Evolutionary conservation across 345 rosid genomes (phyloP).

Genomic region (Gossypium anomalum): DNA sequence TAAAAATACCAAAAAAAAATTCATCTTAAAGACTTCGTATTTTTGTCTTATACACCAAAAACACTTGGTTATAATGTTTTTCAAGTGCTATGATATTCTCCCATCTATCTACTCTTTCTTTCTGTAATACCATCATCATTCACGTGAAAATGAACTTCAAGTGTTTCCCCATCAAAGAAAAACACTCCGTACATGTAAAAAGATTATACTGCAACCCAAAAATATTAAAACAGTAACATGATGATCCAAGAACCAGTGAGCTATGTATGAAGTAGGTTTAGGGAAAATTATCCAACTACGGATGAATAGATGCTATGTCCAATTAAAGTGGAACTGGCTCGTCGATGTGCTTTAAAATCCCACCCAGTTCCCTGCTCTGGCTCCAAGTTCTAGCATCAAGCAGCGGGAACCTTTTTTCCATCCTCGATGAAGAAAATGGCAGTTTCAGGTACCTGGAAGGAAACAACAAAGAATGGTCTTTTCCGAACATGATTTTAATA

Average conservation of each 20-base stretch:
- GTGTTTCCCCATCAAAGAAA: not conserved
- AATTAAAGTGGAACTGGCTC: not conserved
- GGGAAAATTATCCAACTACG: not conserved
- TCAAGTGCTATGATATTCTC: not conserved
- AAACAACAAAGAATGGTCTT: not conserved
- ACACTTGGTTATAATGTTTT: not conserved
- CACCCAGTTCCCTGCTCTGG: not conserved
- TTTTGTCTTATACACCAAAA: not conserved
- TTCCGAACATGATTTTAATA: not conserved
- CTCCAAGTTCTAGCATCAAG: not conserved
- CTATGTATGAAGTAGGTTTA: not conserved
- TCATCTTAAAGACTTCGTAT: not conserved
- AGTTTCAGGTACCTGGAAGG: conserved; percentile 31
- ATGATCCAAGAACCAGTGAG: not conserved
- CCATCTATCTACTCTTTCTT: not conserved
- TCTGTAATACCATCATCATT: not conserved
- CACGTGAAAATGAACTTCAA: not conserved
- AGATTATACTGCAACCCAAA: not conserved
- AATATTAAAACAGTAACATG: not conserved
- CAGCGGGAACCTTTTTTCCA: conserved; percentile 1
- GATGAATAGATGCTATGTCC: not conserved
- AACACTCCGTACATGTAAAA: not conserved
- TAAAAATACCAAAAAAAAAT: too few relatives aligned
- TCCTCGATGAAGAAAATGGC: conserved; percentile 13
- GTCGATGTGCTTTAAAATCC: not conserved